Base-by-base conservation (phyloP, 805 yeast species). In the Metschnikowia dekortorum region DNA sequence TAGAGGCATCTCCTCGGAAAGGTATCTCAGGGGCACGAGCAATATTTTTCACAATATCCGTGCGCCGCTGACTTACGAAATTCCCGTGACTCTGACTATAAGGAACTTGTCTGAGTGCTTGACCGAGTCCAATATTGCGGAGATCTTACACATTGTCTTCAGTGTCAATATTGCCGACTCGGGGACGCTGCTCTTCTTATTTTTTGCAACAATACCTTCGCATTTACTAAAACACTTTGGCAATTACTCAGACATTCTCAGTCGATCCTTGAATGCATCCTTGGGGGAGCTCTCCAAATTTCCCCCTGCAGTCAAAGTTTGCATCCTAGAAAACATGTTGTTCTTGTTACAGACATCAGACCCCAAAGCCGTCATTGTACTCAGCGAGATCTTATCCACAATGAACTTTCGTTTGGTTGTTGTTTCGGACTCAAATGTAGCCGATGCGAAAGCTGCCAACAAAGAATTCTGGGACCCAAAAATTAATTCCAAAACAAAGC, bases 121-220 rank as follows among this genome's bases (percentile, higher is more conserved):
- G 33, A 44, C 39, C 5, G 34, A 44, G 32, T 13, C 26, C 11
- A 44, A 44, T 11, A 35, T 16, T 18, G 5, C 14, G 4, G 40
- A 44, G 26, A 14, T 44, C 22, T 28, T 35, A 16, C 33, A 28
- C 3, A 35, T 34, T 44, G 33, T 28, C 9, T 44, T 44, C 39
- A 10, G 29, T 28, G 33, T 44, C 46, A 44, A 44, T 18, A 44
- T 31, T 28, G 39, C 46, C 7, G 46, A 44, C 32, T 44, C 46
- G 14, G 36, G 28, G 16, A 2, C 16, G 4, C 40, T 14, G 34
- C 35, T 44, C 16, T 36, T 44, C 18, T 13, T 44, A 8, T 44
- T 22, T 8, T 44, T 44, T 35, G 39, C 40, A 35, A 28, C 28
- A 11, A 14, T 44, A 11, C 33, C 46, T 9, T 22, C 45, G 10